A percentile compares a stretch with the other conserved stretches of the same genome.
These are phyloP conservation scores for Ceratobasidium sp. DNA, from an alignment of 1,284 basidiomycete species.

Conservation along the genomic window DNA sequence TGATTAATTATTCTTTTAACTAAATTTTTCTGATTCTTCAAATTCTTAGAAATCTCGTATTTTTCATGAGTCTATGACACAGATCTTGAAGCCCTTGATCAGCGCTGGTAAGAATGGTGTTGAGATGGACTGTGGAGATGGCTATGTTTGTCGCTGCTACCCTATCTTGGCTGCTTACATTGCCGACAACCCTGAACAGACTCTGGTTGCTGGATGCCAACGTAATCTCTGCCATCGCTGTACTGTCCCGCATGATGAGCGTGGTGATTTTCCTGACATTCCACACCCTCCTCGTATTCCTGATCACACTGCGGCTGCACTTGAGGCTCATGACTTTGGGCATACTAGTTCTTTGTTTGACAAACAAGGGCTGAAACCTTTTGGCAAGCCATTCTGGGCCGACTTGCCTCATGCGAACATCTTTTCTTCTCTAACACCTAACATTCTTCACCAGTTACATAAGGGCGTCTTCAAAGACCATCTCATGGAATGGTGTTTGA, in stretches of 20 bases:
- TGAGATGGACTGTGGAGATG: constrained; percentile 43
- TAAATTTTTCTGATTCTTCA: no score
- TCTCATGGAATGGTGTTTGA: constrained; percentile 29
- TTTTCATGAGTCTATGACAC: constrained; percentile 39
- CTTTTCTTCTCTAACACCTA: constrained; percentile 49
- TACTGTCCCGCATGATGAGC: neutral
- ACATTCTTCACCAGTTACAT: constrained; percentile 53
- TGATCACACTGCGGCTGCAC: neutral
- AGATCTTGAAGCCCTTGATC: constrained; percentile 21
- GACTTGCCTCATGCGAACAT: constrained; percentile 49
- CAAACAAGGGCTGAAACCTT: constrained; percentile 8
- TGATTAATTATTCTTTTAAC: neutral
- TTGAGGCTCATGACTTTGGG: neutral
- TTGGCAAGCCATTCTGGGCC: constrained; percentile 49
- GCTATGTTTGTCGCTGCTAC: constrained; percentile 21
- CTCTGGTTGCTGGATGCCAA: constrained; percentile 28
- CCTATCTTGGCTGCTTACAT: constrained; percentile 36
- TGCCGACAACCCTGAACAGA: constrained; percentile 43
- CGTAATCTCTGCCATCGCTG: constrained; percentile 23
- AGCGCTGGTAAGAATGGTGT: constrained; percentile 36
- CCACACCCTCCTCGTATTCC: neutral
- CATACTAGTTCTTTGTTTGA: neutral
- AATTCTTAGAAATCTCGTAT: constrained; percentile 3
- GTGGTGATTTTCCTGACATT: constrained; percentile 1
- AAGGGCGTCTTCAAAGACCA: constrained; percentile 53